Evolutionary conservation across 345 rosid species (phyloP).

Genomic region (Clarkia xantiana): DNA sequence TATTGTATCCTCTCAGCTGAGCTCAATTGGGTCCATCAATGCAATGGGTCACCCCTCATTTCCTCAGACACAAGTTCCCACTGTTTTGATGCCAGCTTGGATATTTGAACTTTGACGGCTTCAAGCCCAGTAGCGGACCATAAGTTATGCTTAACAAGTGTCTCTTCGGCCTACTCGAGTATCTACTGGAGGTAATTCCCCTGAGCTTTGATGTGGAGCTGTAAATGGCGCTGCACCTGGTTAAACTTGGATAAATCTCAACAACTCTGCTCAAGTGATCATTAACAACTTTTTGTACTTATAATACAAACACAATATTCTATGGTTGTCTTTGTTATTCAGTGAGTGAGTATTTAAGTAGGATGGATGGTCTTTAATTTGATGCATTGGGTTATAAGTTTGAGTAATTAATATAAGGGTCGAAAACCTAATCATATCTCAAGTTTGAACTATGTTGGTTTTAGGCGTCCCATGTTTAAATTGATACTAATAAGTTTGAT

Average conservation of each 20-base stretch:
- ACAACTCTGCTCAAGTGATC: too few species aligned
- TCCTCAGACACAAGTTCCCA: conserved; percentile 32
- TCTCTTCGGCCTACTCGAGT: conserved; percentile 23
- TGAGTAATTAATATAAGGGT: too few species aligned
- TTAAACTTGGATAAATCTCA: too few species aligned
- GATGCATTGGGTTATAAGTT: too few species aligned
- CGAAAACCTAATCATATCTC: conserved; percentile 12
- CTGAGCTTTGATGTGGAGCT: conserved; percentile 27
- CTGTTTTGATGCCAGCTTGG: conserved; percentile 56
- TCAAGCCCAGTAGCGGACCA: conserved; percentile 57
- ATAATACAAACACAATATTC: too few species aligned
- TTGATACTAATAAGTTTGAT: too few species aligned
- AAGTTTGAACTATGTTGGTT: too few species aligned
- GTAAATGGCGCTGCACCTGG: conserved; percentile 27
- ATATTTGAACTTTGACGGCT: conserved; percentile 79
- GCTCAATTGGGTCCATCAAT: conserved; percentile 31
- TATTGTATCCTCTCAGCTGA: conserved; percentile 28
- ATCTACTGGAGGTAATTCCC: too few species aligned
- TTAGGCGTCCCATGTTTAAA: too few species aligned
- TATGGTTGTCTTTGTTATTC: too few species aligned
- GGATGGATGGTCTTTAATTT: too few species aligned
- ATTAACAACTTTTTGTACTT: too few species aligned
- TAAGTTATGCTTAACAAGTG: conserved; percentile 47
- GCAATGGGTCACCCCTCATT: conserved; percentile 44
- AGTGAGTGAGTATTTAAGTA: not conserved